A percentile compares a stretch with the other conserved stretches of the same genome.
Evolutionary conservation across 768 basidiomycete species (phyloP).

Genomic region (Boletus rufocinnamomeus): DNA sequence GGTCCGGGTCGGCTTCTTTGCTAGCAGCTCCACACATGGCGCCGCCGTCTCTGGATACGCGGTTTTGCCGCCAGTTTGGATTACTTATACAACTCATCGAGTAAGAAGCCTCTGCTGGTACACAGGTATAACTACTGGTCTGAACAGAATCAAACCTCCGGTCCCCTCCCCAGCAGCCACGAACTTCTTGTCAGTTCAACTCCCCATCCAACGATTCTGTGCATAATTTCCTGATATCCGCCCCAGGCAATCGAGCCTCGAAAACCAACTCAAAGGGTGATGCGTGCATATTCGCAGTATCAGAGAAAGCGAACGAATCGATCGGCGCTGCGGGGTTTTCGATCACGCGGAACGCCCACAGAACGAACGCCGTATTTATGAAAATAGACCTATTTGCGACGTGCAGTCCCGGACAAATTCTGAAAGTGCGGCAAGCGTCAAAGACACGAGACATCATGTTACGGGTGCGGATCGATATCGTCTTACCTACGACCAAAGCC

Average conservation of each 20-base stretch:
- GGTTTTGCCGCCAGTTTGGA: too few relatives aligned
- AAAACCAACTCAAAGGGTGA: constrained; percentile 15
- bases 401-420: constrained; percentile 39
- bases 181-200: neutral
- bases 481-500: constrained; percentile 17
- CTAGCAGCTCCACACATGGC: too few relatives aligned
- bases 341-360: constrained; percentile 61
- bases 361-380: constrained; percentile 58
- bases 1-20: too few relatives aligned
- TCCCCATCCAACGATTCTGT: neutral
- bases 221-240: constrained; percentile 11
- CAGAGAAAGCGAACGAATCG: constrained; percentile 59
- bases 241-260: constrained; percentile 3
- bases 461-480: too few relatives aligned
- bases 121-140: too few relatives aligned
- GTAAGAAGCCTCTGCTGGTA: too few relatives aligned
- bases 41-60: too few relatives aligned
- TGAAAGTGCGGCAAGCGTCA: neutral
- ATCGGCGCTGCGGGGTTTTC: constrained; percentile 53
- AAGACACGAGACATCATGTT: neutral
- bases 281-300: constrained; percentile 10
- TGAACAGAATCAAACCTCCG: too few relatives aligned
- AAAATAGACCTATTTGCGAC: constrained; percentile 49
- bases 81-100: too few relatives aligned
- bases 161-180: neutral